Conservation (phyloP, 2,329 filamentous ascomycete species). For the Aspergillus sp. region DNA sequence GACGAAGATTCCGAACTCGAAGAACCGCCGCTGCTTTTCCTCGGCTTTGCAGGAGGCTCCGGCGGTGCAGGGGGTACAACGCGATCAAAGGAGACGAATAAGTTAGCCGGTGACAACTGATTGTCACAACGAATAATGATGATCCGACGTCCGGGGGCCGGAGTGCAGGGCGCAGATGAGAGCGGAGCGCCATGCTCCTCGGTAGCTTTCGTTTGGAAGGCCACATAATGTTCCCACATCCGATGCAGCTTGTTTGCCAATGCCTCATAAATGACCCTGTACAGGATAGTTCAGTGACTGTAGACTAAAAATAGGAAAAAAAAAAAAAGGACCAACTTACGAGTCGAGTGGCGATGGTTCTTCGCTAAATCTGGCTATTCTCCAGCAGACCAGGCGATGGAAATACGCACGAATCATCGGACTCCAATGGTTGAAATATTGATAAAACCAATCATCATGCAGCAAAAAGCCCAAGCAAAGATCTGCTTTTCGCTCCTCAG, state of each 20-base stretch:
- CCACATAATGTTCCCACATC: slow-evolving; percentile 73
- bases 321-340: slow-evolving; percentile 44
- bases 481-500: slow-evolving; percentile 60
- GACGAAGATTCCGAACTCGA: slow-evolving; percentile 14
- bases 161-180: slow-evolving; percentile 74
- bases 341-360: slow-evolving; percentile 57
- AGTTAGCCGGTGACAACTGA: slow-evolving; percentile 43
- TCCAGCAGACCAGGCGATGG: slow-evolving; percentile 85
- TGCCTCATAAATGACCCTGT: slow-evolving; percentile 61
- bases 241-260: slow-evolving; percentile 63
- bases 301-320: not conserved
- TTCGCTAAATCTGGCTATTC: slow-evolving; percentile 70
- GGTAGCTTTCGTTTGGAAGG: slow-evolving; percentile 62
- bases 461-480: slow-evolving; percentile 72
- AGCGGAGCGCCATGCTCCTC: slow-evolving; percentile 51
- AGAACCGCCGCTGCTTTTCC: slow-evolving; percentile 25
- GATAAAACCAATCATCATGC: slow-evolving; percentile 66
- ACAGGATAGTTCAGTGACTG: slow-evolving; percentile 5
- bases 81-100: slow-evolving; percentile 60
- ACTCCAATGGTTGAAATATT: slow-evolving; percentile 88
- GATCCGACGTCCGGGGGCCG: slow-evolving; percentile 76
- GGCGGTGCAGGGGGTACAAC: slow-evolving; percentile 39
- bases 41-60: slow-evolving; percentile 27
- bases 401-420: slow-evolving; percentile 92
- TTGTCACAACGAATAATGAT: slow-evolving; percentile 82